Conservation (phyloP, 176 grass and related monocot genomes). For the Zoysia pacifica region DNA sequence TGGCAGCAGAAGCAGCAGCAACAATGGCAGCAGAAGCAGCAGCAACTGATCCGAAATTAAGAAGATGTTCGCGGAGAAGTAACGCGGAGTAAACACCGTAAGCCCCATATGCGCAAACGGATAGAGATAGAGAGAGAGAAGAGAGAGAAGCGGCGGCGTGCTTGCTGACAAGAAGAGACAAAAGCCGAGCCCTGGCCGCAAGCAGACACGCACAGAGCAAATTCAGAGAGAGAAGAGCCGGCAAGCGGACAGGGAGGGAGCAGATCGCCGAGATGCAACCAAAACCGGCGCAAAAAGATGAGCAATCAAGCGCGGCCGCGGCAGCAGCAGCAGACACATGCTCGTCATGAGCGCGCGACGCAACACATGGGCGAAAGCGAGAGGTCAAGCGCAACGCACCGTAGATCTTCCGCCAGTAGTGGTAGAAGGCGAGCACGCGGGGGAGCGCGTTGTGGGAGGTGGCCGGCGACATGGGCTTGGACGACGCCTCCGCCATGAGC, state of each 20-base stretch:
- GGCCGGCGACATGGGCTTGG: constrained; percentile 72
- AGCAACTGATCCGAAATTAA: constrained; percentile 17
- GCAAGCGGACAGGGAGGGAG: constrained; percentile 38
- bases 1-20: not conserved
- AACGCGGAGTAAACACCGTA: constrained; percentile 2
- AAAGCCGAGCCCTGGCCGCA: constrained; percentile 56
- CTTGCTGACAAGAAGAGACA: constrained; percentile 72
- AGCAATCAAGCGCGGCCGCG: constrained; percentile 7
- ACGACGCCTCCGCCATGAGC: constrained; percentile 74
- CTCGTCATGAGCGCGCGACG: not conserved
- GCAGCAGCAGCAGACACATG: constrained; percentile 4
- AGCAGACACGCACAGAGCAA: constrained; percentile 37
- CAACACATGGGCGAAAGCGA: constrained; percentile 31
- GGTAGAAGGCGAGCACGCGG: constrained; percentile 89
- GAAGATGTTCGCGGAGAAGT: not conserved
- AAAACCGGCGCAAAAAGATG: constrained; percentile 48
- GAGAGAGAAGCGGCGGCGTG: constrained; percentile 31
- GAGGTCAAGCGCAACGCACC: constrained; percentile 34
- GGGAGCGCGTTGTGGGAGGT: constrained; percentile 83
- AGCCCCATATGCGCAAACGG: constrained; percentile 25
- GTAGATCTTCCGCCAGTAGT: constrained; percentile 94
- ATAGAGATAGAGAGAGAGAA: constrained; percentile 30
- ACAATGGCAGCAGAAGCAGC: not conserved
- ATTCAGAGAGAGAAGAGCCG: not conserved
- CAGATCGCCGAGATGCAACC: constrained; percentile 50